phyloP scores from a whole-genome alignment of 768 basidiomycete genomes.

The Auricularia cornea region DNA sequence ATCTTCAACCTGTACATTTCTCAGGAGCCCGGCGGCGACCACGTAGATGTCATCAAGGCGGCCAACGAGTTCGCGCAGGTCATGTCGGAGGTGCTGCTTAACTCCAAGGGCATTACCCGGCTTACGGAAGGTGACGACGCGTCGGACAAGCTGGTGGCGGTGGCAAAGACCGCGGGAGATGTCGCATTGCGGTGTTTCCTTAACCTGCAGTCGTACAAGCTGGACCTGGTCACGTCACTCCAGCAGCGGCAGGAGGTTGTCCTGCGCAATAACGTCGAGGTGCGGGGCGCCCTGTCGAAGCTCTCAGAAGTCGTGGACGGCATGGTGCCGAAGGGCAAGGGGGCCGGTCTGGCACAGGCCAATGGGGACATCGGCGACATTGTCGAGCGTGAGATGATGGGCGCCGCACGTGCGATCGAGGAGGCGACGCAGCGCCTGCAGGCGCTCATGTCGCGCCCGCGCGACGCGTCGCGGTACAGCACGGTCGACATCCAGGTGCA shows the following conservation, averaged over 20 bases:
- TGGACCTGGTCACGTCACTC: slow-evolving; percentile 65
- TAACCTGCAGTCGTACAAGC: slow-evolving; percentile 91
- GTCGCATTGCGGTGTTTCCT: slow-evolving; percentile 88
- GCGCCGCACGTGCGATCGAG: slow-evolving; percentile 90
- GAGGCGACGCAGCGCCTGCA: slow-evolving; percentile 84
- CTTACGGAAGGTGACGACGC: slow-evolving; percentile 86
- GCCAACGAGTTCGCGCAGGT: slow-evolving; percentile 96
- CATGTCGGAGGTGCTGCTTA: slow-evolving; percentile 83
- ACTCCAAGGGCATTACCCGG: slow-evolving; percentile 92
- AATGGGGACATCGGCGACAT: slow-evolving; percentile 94
- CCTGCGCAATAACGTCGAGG: slow-evolving; percentile 81
- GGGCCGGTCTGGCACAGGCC: slow-evolving; percentile 57
- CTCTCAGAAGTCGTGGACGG: slow-evolving; percentile 83
- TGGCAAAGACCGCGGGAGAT: slow-evolving; percentile 83
- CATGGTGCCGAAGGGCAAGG: slow-evolving; percentile 77
- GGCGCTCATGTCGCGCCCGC: slow-evolving; percentile 84
- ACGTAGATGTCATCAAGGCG: slow-evolving; percentile 96
- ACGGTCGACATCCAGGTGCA: slow-evolving; percentile 94
- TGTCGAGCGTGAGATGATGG: slow-evolving; percentile 93
- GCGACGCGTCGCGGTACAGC: slow-evolving; percentile 78
- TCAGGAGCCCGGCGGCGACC: slow-evolving; percentile 81
- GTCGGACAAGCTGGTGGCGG: slow-evolving; percentile 77
- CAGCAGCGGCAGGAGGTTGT: slow-evolving; percentile 75
- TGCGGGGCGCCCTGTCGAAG: slow-evolving; percentile 70
- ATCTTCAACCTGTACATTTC: slow-evolving; percentile 86